These are phyloP conservation scores for Monoraphidium neglectum DNA, from an alignment of 139 green algal species.

Conservation along the genomic window DNA sequence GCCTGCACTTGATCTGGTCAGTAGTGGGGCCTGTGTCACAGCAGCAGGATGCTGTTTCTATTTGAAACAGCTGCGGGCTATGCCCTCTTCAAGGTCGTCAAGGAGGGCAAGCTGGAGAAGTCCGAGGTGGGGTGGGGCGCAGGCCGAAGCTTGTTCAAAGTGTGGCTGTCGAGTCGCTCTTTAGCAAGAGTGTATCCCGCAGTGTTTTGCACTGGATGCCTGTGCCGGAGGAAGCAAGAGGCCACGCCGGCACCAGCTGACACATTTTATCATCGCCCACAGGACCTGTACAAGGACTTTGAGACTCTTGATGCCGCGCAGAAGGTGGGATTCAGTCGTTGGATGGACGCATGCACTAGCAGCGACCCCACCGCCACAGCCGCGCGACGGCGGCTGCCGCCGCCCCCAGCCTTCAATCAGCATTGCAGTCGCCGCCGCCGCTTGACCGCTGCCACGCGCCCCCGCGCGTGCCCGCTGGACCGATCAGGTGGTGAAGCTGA, in stretches of 20 bases:
- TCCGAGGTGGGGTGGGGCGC: constrained; percentile 61
- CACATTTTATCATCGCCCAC: no score
- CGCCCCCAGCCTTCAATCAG: no score
- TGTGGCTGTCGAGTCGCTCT: not conserved
- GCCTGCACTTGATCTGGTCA: no score
- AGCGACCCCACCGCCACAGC: no score
- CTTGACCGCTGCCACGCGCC: not conserved
- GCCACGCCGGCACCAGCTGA: no score
- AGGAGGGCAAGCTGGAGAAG: constrained; percentile 91
- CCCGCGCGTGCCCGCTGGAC: not conserved
- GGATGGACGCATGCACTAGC: no score
- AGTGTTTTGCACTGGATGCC: no score
- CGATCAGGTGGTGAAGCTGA: constrained; percentile 93
- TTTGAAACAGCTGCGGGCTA: constrained; percentile 97
- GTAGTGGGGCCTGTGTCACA: no score
- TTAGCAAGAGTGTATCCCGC: not conserved
- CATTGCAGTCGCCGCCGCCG: not conserved
- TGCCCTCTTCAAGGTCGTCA: constrained; percentile 96
- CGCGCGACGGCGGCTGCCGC: no score
- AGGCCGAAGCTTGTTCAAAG: not conserved
- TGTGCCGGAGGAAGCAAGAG: no score
- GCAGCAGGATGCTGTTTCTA: constrained; percentile 85
- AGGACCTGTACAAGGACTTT: constrained; percentile 91
- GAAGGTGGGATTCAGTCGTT: constrained; percentile 66
- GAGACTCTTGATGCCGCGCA: constrained; percentile 78